Base-by-base conservation (phyloP, 441 rosid species). In the Croton laevigatus region DNA sequence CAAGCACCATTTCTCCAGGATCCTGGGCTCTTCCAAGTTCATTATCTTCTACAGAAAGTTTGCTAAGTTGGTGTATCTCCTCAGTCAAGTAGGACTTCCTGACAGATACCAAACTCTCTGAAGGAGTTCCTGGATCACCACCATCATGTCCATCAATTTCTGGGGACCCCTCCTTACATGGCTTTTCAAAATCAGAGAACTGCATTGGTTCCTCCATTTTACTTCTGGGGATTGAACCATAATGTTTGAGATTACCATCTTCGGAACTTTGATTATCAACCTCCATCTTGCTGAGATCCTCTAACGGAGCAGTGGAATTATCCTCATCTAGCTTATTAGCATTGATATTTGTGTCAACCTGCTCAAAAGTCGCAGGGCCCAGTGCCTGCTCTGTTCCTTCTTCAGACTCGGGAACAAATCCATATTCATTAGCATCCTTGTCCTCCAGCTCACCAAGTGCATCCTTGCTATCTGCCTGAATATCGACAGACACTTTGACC, bases 281-380 rank as follows among this genome's bases (percentile, higher is more conserved):
- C 67, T 90, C 96, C 94, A 89, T 88, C 51, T 83, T 85, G 51
- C 82, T 66, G 60, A 68, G 65, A 69, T 85, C 90, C 49, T 88
- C 88, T 62, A 71, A 72, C 59, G 70, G 74, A 73, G 71, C 79
- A 37, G 81, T 71, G n/a, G 58, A 73, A 60, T 68, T 77, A 76
- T 85, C 91, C 76, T 81, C 89, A 59, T 90, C 88, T 13, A 78
- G 77, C 71, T 84, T 85, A 58, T 72, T 79, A 60, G 77, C 75
- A 75, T 74, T 79, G 73, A 85, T 77, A 79, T 82, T 81, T 62
- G 79, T 71, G 75, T 93, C 88, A 68, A 84, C 79, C 84, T 96
- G 99, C 73, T 96, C 98, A 53, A 94, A 79, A 57, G 87, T 83
- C 23, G 97, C 98, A 77, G 99, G 88, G 75, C 98, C 99, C 75